Conservation (phyloP, 129 eudicot genomes). For the Lactuca saligna region DNA sequence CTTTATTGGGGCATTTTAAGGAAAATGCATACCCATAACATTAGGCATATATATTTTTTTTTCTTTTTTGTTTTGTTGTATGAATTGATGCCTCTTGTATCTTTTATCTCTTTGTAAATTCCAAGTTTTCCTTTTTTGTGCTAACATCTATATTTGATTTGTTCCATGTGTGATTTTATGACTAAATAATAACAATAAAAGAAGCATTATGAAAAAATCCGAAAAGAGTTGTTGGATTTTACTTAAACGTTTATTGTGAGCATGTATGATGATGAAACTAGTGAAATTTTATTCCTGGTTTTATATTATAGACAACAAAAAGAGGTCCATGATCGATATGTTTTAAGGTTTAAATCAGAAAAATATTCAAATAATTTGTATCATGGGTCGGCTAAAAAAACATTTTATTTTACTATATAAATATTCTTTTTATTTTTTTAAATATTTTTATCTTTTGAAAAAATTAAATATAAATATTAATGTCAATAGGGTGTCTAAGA, state of each 20-base stretch:
- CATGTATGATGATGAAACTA: neutral
- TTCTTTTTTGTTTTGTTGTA: slow-evolving; percentile 5
- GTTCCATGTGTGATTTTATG: neutral
- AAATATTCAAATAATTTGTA: too few species aligned
- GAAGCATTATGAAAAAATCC: neutral
- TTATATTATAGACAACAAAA: too few species aligned
- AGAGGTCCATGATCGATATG: neutral
- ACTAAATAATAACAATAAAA: too few species aligned
- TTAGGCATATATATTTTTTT: slow-evolving; percentile 1
- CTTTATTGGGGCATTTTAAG: neutral
- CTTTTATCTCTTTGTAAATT: slow-evolving; percentile 27
- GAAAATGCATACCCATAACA: slow-evolving; percentile 2
- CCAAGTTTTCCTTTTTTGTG: neutral
- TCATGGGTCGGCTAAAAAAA: too few species aligned
- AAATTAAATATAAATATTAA: too few species aligned
- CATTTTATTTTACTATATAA: too few species aligned
- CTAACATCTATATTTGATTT: neutral
- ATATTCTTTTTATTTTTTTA: too few species aligned
- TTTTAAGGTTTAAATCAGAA: neutral
- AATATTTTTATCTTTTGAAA: too few species aligned
- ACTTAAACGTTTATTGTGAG: neutral
- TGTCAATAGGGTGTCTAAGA: too few species aligned
- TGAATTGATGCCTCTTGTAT: neutral
- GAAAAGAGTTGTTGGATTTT: neutral
- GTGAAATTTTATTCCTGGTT: neutral